Conservation (phyloP, 2,329 filamentous ascomycete species). For the Ophiocordyceps camponoti-floridani region DNA sequence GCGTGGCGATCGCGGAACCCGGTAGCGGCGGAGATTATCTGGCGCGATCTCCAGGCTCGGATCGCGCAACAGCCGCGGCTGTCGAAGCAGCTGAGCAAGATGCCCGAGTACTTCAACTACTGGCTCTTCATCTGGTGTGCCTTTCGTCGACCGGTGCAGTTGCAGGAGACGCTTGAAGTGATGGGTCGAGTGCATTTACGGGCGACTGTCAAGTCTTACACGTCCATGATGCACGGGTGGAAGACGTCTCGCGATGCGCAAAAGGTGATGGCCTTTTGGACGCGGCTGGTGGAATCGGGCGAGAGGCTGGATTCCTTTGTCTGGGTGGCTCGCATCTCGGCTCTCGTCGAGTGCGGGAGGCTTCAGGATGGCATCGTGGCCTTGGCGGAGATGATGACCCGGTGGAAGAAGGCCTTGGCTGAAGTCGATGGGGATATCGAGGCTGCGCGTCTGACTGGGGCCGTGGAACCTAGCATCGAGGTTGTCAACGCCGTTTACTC, state of each 20-base stretch:
- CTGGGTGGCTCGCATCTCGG: conserved; percentile 55
- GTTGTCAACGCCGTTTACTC: conserved; percentile 53
- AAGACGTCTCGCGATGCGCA: conserved; percentile 36
- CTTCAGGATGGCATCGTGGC: conserved; percentile 39
- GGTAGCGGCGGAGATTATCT: conserved; percentile 12
- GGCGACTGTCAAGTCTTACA: conserved; percentile 51
- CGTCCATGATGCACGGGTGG: conserved; percentile 55
- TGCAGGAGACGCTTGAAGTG: conserved; percentile 19
- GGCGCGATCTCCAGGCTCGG: conserved; percentile 13
- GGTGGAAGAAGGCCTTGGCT: conserved; percentile 30
- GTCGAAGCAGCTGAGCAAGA: conserved; percentile 11
- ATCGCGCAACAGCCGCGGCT: conserved; percentile 9
- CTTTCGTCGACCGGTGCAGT: conserved; percentile 8
- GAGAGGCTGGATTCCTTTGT: conserved; percentile 42
- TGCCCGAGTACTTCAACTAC: conserved; percentile 19
- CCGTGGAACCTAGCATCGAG: conserved; percentile 40
- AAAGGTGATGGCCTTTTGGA: conserved; percentile 52
- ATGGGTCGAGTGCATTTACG: conserved; percentile 30
- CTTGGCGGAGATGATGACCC: conserved; percentile 44
- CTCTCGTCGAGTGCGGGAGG: conserved; percentile 38
- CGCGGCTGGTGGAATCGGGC: conserved; percentile 36
- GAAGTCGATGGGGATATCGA: conserved; percentile 7
- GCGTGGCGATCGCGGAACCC: conserved; percentile 13
- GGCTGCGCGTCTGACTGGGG: conserved; percentile 13
- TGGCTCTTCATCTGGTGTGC: conserved; percentile 22